Evolutionary conservation across 2,329 filamentous ascomycete genomes (phyloP), one percentile per base, ranked within the genome.

Genomic region (Endoconidiophora polonica): DNA sequence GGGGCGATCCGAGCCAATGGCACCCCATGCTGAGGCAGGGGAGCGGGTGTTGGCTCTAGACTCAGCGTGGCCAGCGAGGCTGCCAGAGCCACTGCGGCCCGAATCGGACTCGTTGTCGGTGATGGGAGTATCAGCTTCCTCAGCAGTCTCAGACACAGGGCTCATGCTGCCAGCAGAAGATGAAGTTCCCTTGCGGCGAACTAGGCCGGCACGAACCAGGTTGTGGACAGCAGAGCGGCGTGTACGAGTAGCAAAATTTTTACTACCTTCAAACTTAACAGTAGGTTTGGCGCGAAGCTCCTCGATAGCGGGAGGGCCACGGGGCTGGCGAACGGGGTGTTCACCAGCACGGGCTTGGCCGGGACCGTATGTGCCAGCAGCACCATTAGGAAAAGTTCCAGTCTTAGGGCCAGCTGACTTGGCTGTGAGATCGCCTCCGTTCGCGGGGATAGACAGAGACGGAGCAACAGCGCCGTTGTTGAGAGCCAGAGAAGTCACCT

Each of bases 221-320:
- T 87, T 95, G 68, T 88, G 81, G 42, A 98, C 80, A 23, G 91
- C 91, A 58, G 84, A 87, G 56, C 90, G 86, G 54, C 91, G 86
- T 60, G 93, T 88, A 54, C 91, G 87, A 50, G 87, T 80, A 9
- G 84, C 83, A 66, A 98, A 98, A 70, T 98, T 98, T 77, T 95
- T 81, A 78, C 90, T 95, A 22, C 90, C 91, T 64, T 96, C 90
- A 56, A 90, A 78, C 68, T 87, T 94, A 57, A 86, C 81, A 6
- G 90, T 96, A 1, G 91, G 91, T 67, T 88, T 91, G 18, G 81
- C 75, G 60, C 82, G 77, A 54, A 98, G 78, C 67, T 98, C 91
- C 57, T 98, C 91, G 46, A 96, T 74, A 12, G 85, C 79, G 12
- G 91, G 91, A 22, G 91, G 91, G 4, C 88, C 88, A 56, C 87